These are phyloP conservation scores for Globisporangium alternatum DNA, from an alignment of 352 stramenopile species.

Conservation along the genomic window DNA sequence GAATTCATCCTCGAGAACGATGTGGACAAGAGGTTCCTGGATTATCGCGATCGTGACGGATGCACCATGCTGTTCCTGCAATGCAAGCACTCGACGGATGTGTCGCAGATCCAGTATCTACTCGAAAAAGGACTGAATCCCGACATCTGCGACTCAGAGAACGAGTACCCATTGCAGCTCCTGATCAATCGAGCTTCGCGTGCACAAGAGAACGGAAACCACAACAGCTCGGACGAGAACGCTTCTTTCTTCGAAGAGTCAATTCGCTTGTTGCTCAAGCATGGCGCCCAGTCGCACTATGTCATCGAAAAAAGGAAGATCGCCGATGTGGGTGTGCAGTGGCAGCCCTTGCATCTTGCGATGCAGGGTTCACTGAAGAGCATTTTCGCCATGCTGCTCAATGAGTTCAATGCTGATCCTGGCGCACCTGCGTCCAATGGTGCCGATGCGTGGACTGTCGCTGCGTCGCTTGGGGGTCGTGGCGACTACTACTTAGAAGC, in stretches of 20 bases:
- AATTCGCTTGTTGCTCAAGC: constrained; percentile 48
- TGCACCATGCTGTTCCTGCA: constrained; percentile 83
- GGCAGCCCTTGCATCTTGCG: constrained; percentile 60
- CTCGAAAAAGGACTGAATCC: constrained; percentile 66
- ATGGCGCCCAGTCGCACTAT: constrained; percentile 44
- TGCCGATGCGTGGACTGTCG: constrained; percentile 60
- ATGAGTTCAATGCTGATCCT: constrained; percentile 36
- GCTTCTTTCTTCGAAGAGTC: constrained; percentile 43
- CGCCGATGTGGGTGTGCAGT: constrained; percentile 13
- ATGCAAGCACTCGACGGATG: constrained; percentile 61
- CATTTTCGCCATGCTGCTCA: constrained; percentile 51
- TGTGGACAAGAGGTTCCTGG: constrained; percentile 49
- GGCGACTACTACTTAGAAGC: constrained; percentile 48
- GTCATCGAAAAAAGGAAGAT: constrained; percentile 29
- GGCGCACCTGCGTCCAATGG: constrained; percentile 36
- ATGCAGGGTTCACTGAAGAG: constrained; percentile 43
- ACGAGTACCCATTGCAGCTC: constrained; percentile 59
- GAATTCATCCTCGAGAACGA: constrained; percentile 69
- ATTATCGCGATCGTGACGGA: constrained; percentile 71
- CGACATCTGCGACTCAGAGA: constrained; percentile 61
- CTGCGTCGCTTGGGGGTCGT: constrained; percentile 25
- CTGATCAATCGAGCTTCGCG: constrained; percentile 39
- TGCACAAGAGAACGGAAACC: background rate
- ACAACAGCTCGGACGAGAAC: constrained; percentile 8
- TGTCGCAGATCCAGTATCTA: constrained; percentile 65